Evolutionary conservation across 805 yeast species (phyloP).

Genomic region (Kuraishia hungarica): DNA sequence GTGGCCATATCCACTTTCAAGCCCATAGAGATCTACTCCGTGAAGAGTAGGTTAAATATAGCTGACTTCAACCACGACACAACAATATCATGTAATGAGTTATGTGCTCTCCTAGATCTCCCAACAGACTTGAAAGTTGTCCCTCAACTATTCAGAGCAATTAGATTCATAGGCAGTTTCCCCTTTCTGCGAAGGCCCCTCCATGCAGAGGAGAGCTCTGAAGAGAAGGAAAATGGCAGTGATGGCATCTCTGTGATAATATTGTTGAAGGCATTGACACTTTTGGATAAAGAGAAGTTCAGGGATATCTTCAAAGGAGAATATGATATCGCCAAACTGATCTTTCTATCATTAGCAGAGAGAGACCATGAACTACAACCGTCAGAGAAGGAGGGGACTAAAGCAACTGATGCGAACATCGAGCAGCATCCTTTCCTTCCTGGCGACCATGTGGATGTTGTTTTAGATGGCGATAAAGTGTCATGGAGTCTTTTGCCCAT

Average conservation of each 20-base stretch:
- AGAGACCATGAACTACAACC: not conserved
- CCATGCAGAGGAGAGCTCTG: not conserved
- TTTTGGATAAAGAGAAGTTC: constrained; percentile 35
- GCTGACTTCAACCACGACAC: constrained; percentile 14
- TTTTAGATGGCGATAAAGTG: constrained; percentile 12
- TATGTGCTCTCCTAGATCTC: constrained; percentile 22
- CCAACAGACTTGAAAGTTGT: constrained; percentile 24
- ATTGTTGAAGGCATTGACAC: constrained; percentile 32
- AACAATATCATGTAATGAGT: constrained; percentile 16
- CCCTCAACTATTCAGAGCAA: constrained; percentile 28
- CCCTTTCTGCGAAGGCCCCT: constrained; percentile 32
- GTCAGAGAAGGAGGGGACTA: not conserved
- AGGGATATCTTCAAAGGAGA: constrained; percentile 23
- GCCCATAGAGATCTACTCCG: constrained; percentile 14
- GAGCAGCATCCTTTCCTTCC: not conserved
- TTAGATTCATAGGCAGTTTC: constrained; percentile 35
- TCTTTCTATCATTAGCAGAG: constrained; percentile 35
- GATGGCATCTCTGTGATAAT: constrained; percentile 27
- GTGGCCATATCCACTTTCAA: constrained; percentile 11
- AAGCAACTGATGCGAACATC: not conserved
- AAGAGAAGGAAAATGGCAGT: constrained; percentile 3
- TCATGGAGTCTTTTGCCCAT: constrained; percentile 24
- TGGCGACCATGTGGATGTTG: constrained; percentile 13
- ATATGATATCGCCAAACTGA: constrained; percentile 31
- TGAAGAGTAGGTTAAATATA: constrained; percentile 14